These are phyloP conservation scores for Fremontodendron californicum DNA, from an alignment of 345 rosid species.

Conservation along the genomic window DNA sequence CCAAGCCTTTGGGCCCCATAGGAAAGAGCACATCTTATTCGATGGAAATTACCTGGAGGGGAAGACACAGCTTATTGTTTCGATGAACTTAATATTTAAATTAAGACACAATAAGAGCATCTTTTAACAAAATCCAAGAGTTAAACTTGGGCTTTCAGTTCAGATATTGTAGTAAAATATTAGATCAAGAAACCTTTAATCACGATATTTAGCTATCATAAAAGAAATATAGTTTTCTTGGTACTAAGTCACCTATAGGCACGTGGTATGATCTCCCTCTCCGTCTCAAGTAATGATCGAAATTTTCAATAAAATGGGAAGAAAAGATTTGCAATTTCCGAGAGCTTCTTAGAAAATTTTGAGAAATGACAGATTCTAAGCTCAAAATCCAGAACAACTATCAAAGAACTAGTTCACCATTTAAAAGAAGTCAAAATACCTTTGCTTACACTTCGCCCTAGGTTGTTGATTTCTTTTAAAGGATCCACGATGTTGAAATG, in stretches of 20 bases:
- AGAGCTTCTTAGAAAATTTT: not conserved
- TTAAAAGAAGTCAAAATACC: constrained; percentile 38
- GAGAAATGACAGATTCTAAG: not conserved
- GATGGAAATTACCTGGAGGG: constrained; percentile 57
- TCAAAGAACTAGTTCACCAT: constrained; percentile 4
- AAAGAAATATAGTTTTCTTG: not conserved
- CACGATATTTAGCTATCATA: not conserved
- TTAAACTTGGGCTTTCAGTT: not conserved
- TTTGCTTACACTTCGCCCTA: constrained; percentile 83
- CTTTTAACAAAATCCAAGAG: not conserved
- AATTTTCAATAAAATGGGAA: not conserved
- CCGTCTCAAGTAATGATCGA: not conserved
- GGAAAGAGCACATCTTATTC: constrained; percentile 62
- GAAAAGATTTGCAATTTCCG: not conserved
- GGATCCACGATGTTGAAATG: constrained; percentile 86
- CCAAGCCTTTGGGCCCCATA: constrained; percentile 52
- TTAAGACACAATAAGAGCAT: not conserved
- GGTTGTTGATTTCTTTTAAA: constrained; percentile 71
- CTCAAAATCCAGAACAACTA: not conserved
- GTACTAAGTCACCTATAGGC: not conserved
- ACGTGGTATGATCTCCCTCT: not conserved
- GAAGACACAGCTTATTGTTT: not conserved
- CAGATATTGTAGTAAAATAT: constrained; percentile 3
- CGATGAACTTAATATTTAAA: not conserved
- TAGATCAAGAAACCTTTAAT: not conserved